A percentile compares a stretch with the other conserved stretches of the same genome.
These are phyloP conservation scores for Botrytis tulipae DNA, from an alignment of 2,329 filamentous ascomycete species.

Conservation along the genomic window DNA sequence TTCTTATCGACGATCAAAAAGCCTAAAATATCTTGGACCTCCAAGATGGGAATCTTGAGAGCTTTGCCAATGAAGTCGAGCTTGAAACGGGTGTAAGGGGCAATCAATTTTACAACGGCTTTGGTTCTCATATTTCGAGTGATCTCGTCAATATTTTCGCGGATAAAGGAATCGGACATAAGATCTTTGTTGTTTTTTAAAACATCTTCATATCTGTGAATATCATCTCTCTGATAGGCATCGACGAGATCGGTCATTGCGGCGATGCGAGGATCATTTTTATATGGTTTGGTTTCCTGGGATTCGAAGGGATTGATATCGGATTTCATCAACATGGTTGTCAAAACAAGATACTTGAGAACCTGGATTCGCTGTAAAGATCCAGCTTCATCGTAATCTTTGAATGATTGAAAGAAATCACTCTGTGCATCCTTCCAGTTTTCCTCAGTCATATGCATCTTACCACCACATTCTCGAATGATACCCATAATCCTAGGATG, in stretches of 20 bases:
- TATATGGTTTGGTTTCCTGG: conserved; percentile 98
- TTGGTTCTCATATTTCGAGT: conserved; percentile 98
- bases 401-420: conserved; percentile 98
- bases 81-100: conserved; percentile 91
- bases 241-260: conserved; percentile 98
- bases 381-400: conserved; percentile 97
- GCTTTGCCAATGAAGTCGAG: conserved; percentile 83
- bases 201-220: conserved; percentile 85
- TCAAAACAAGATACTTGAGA: conserved; percentile 91
- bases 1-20: conserved; percentile 90
- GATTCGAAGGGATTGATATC: conserved; percentile 99
- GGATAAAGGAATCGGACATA: conserved; percentile 89
- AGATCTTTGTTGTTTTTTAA: conserved; percentile 86
- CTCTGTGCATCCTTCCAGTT: conserved; percentile 97
- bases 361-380: conserved; percentile 96
- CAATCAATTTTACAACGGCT: conserved; percentile 87
- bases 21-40: conserved; percentile 93
- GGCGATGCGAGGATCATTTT: conserved; percentile 88
- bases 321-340: conserved; percentile 98
- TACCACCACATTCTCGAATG: conserved; percentile 96
- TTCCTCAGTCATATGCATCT: conserved; percentile 99
- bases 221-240: conserved; percentile 92
- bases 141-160: conserved; percentile 98
- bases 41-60: conserved; percentile 78
- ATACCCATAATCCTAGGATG: conserved; percentile 99